Evolutionary conservation across 768 basidiomycete genomes (phyloP).

Genomic region (Auriscalpium orientale): DNA sequence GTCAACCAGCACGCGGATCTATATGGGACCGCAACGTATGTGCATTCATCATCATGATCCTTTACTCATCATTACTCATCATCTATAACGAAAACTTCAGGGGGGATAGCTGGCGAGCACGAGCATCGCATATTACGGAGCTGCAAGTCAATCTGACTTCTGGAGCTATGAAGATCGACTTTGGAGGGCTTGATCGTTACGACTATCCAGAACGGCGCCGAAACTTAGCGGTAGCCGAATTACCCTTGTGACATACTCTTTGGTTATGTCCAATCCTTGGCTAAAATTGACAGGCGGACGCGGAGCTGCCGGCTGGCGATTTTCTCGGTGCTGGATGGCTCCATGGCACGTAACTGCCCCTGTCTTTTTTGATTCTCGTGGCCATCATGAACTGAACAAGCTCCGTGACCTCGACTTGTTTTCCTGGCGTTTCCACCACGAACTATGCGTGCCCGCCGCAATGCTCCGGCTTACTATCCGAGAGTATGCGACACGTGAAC

Average conservation of each 20-base stretch:
- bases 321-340: too few species aligned
- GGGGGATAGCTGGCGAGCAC: slow-evolving; percentile 76
- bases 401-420: too few species aligned
- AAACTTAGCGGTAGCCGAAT: slow-evolving; percentile 50
- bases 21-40: slow-evolving; percentile 76
- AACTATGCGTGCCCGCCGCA: too few species aligned
- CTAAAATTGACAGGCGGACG: too few species aligned
- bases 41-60: slow-evolving; percentile 7
- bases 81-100: slow-evolving; percentile 27
- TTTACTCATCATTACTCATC: background rate
- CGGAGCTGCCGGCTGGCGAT: too few species aligned
- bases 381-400: too few species aligned
- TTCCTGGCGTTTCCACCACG: too few species aligned
- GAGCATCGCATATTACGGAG: slow-evolving; percentile 62
- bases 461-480: too few species aligned
- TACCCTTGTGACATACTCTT: background rate
- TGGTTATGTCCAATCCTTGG: too few species aligned
- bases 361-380: too few species aligned
- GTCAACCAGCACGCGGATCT: slow-evolving; percentile 48
- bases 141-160: slow-evolving; percentile 60
- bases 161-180: slow-evolving; percentile 60
- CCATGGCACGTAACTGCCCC: too few species aligned
- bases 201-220: slow-evolving; percentile 54
- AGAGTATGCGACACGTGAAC: too few species aligned
- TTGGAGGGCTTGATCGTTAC: slow-evolving; percentile 72